Conservation (phyloP, 2,329 filamentous ascomycete genomes). For the Xylariaceae sp. region DNA sequence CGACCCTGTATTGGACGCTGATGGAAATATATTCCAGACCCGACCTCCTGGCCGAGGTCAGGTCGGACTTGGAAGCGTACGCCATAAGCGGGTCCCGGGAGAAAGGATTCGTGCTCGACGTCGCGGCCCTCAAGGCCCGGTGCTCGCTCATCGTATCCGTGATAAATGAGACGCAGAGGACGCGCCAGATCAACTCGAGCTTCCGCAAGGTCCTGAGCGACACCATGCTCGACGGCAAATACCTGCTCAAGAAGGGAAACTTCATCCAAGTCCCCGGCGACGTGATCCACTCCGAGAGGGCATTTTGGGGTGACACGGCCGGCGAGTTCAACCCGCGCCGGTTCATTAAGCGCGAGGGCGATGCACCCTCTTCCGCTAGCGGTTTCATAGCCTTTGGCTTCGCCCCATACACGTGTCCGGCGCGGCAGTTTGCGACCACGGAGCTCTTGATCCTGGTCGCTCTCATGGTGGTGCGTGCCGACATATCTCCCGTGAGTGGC, state of each 20-base stretch:
- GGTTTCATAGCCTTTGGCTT: conserved; percentile 31
- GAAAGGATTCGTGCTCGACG: conserved; percentile 38
- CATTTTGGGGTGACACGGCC: conserved; percentile 42
- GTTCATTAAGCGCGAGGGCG: neutral
- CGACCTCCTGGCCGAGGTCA: conserved; percentile 46
- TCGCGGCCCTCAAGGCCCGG: conserved; percentile 42
- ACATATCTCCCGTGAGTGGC: conserved; percentile 25
- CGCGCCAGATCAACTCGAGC: conserved; percentile 35
- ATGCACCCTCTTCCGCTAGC: conserved; percentile 24
- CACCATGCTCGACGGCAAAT: conserved; percentile 41
- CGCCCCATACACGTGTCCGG: conserved; percentile 39
- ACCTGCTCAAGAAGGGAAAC: conserved; percentile 43
- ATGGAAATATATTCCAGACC: conserved; percentile 50
- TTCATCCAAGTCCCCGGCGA: conserved; percentile 41
- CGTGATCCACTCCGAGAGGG: conserved; percentile 34
- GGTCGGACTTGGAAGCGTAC: conserved; percentile 46
- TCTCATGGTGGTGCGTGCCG: conserved; percentile 33
- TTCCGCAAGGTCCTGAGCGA: conserved; percentile 44
- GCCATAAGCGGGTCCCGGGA: conserved; percentile 28
- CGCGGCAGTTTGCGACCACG: conserved; percentile 39
- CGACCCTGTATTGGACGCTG: conserved; percentile 53
- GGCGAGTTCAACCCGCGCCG: conserved; percentile 14
- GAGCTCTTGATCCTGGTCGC: conserved; percentile 38
- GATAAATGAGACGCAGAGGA: conserved; percentile 47
- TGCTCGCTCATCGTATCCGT: conserved; percentile 46